Evolutionary conservation across 176 grass and related monocot genomes (phyloP), one percentile per base, ranked within the genome.

Genomic region (Triticum urartu): DNA sequence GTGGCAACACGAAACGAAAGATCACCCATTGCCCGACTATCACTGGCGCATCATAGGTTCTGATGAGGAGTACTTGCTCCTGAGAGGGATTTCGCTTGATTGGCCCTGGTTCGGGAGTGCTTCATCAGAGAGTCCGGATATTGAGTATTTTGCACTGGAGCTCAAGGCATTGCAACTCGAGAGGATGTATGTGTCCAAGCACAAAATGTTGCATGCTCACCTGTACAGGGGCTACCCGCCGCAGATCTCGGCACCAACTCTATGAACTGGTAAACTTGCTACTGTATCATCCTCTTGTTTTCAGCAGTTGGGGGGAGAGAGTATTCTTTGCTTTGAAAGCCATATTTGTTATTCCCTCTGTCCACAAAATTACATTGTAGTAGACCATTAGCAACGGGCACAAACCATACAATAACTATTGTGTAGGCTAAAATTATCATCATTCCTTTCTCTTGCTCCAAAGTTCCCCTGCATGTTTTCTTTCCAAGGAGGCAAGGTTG

Each of bases 181-280:
- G 60, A 77, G 65, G 30, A 17, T 83, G 22, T 82, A 24, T 8
- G 34, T 7, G 71, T 10, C 54, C 3, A 88, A 15, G 4, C 40
- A 40, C 52, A 77, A 11, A 20, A 11, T 77, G 56, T 10, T 15
- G 43, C 17, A 14, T 83, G 48, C 50, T 52, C 66, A 71, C 18
- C 42, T 75, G 45, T 89, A 75, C 40, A 24, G 82, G 67, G 58
- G 76, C 22, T 85, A 75, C 70, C 77, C 82, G 21, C 82, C 87
- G 5, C 64, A 69, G 8, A 45, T 80, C 59, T 89, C 67, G 14
- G 67, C 50, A 34, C 76, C 76, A 43, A 67, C 32, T 22, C 24
- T 85, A 40, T 89, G 75, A 85, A 85, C n/a, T 52, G 67, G 67
- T 89, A 89, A 73, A 35, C 25, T 77, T 45, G 34, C 43, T 87